Evolutionary conservation across 345 rosid genomes (phyloP).

Genomic region (Pelargonium nanum): DNA sequence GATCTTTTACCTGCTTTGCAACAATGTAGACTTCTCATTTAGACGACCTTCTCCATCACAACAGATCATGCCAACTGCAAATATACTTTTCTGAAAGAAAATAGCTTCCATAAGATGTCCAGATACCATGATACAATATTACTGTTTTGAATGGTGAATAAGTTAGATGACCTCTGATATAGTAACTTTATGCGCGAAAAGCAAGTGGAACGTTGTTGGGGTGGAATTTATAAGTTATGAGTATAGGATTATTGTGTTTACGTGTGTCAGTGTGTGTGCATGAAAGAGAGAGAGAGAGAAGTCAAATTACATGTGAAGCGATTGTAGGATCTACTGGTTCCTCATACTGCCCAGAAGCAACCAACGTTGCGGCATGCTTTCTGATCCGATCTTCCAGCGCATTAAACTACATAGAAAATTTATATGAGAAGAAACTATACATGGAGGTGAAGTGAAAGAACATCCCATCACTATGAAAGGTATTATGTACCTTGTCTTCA

Average conservation of each 20-base stretch:
- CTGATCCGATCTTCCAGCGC: constrained; percentile 60
- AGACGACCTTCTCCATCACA: constrained; percentile 93
- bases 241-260: background rate
- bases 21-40: constrained; percentile 71
- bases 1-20: constrained; percentile 75
- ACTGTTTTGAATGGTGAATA: background rate
- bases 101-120: constrained; percentile 19
- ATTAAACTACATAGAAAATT: constrained; percentile 34
- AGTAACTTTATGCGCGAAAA: background rate
- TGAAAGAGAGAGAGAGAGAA: constrained; percentile 4
- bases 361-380: constrained; percentile 42
- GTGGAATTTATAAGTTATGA: background rate
- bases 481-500: constrained; percentile 58
- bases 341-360: constrained; percentile 51
- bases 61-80: constrained; percentile 85
- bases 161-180: background rate
- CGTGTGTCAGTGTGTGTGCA: too few relatives aligned
- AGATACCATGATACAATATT: background rate
- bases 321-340: constrained; percentile 75
- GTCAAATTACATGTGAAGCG: constrained; percentile 71
- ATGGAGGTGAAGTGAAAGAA: constrained; percentile 4
- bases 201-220: background rate
- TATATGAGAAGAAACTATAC: constrained; percentile 6
- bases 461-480: constrained; percentile 8
- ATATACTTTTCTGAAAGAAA: constrained; percentile 59